Evolutionary conservation across 2,329 filamentous ascomycete species (phyloP), one percentile per base, ranked within the genome.

Genomic region (Neonectria hederae): DNA sequence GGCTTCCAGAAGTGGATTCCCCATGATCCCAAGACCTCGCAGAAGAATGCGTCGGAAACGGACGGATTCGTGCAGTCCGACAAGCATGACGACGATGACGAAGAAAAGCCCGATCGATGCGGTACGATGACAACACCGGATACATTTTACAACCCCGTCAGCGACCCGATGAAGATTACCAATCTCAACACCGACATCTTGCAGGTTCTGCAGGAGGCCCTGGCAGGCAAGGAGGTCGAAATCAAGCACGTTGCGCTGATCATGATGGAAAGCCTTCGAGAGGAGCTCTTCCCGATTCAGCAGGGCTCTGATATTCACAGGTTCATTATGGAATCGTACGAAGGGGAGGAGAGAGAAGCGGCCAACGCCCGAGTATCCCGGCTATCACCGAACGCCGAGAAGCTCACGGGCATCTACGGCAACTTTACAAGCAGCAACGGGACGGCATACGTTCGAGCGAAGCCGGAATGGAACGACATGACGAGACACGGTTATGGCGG

Each of bases 171-270:
- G 54, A 81, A 78, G 58, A 77, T 82, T 46, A 75, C 79, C 1
- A 83, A 83, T 46, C 72, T 79, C 13, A 65, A 79, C 9, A 67
- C 73, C 11, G 72, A 75, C 0, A 65, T 82, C 11, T 62, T 80
- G 1, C 63, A 75, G 1, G 64, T 64, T 0, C 60, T 80, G 1
- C 65, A 69, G 30, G 62, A 70, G 7, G 68, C 68, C 8, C 63
- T 80, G 1, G 63, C 54, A 2, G 63, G 71, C 2, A 65, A 62
- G n/a, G 53, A 60, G 5, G 73, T 82, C 30, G 77, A 77, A 56
- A 82, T 84, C 60, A 81, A 82, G 65, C 81, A 84, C 61, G 75
- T 84, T 11, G 74, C 83, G n/a, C 66, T 83, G 9, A 65, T 84
- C 21, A 79, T 82, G 54, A 75, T 84, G 46, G 82, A 84, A 66